Percentiles rank a stretch among this genome's conserved stretches.
phyloP scores from a whole-genome alignment of 257 asterid species.

The Solanum neorickii region DNA sequence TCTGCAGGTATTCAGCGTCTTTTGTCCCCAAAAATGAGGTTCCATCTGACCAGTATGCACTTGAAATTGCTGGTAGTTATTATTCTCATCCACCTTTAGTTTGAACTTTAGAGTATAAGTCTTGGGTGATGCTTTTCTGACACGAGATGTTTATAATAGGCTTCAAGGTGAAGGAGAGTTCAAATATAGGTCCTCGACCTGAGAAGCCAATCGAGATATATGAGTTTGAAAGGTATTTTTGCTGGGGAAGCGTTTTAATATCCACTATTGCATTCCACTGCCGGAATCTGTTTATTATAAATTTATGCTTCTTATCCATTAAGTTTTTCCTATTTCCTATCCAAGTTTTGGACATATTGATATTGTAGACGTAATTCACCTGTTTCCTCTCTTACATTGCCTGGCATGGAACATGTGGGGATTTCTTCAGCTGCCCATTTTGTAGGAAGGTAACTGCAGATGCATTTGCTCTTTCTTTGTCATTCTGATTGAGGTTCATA shows the following conservation, averaged over 20 bases:
- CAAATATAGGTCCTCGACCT: constrained; percentile 85
- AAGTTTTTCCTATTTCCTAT: not conserved
- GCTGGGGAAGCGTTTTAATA: not conserved
- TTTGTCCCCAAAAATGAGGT: constrained; percentile 58
- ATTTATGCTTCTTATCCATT: not conserved
- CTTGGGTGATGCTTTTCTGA: not conserved
- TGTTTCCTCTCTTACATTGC: constrained; percentile 24
- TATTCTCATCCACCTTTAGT: not conserved
- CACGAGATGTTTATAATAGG: constrained; percentile 33
- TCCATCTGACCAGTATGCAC: constrained; percentile 69
- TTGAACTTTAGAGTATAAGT: not conserved
- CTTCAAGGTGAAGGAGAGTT: constrained; percentile 72
- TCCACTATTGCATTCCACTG: not conserved
- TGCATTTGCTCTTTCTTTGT: not conserved
- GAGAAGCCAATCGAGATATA: constrained; percentile 89
- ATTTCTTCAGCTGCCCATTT: constrained; percentile 80
- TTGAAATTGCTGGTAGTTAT: constrained; percentile 66
- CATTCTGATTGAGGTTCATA: not conserved
- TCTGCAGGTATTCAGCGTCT: constrained; percentile 67
- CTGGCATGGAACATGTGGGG: constrained; percentile 26
- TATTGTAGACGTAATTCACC: constrained; percentile 12
- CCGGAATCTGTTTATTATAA: not conserved
- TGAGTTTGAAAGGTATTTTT: constrained; percentile 64
- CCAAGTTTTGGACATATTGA: not conserved
- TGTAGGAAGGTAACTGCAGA: constrained; percentile 68